Conservation (phyloP, 2,329 filamentous ascomycete genomes). For the Verticillium alfalfae region DNA sequence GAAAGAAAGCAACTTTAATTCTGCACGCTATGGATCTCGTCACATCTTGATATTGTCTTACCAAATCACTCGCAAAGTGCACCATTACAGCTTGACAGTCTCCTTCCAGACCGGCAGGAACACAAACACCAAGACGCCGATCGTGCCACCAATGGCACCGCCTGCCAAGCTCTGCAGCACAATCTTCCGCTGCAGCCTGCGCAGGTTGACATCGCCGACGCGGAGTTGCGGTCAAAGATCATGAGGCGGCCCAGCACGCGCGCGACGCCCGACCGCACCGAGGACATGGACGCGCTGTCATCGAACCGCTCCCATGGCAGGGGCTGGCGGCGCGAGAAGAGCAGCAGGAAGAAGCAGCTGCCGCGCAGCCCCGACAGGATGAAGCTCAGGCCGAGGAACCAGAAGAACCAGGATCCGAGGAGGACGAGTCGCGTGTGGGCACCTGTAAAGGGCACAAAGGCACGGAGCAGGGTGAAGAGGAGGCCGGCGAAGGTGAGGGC, state of each 20-base stretch:
- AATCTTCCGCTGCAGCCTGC: slow-evolving; percentile 37
- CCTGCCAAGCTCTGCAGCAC: slow-evolving; percentile 33
- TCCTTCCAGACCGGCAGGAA: slow-evolving; percentile 37
- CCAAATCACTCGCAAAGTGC: too few species aligned
- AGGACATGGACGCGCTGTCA: slow-evolving; percentile 21
- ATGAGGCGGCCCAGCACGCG: slow-evolving; percentile 30
- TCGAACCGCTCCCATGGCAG: slow-evolving; percentile 43
- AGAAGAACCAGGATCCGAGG: slow-evolving; percentile 37
- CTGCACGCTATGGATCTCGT: background rate
- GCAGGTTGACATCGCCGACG: slow-evolving; percentile 36
- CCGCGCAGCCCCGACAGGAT: slow-evolving; percentile 38
- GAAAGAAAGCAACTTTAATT: background rate
- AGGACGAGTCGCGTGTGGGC: slow-evolving; percentile 33
- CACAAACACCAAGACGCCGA: slow-evolving; percentile 32
- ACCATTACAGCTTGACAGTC: slow-evolving; percentile 12
- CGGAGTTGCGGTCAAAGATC: slow-evolving; percentile 41
- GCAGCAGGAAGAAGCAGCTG: slow-evolving; percentile 40
- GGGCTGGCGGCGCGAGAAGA: slow-evolving; percentile 38
- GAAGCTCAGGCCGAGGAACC: slow-evolving; percentile 36
- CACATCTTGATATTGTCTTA: background rate
- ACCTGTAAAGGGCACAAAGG: slow-evolving; percentile 28
- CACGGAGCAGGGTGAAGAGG: slow-evolving; percentile 31
- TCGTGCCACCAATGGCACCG: slow-evolving; percentile 27
- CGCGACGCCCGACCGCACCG: slow-evolving; percentile 18
- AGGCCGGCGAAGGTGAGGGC: slow-evolving; percentile 31